A percentile compares a stretch with the other conserved stretches of the same genome.
Conservation (phyloP, 2,329 filamentous ascomycete genomes). For the Diaporthe citri region DNA sequence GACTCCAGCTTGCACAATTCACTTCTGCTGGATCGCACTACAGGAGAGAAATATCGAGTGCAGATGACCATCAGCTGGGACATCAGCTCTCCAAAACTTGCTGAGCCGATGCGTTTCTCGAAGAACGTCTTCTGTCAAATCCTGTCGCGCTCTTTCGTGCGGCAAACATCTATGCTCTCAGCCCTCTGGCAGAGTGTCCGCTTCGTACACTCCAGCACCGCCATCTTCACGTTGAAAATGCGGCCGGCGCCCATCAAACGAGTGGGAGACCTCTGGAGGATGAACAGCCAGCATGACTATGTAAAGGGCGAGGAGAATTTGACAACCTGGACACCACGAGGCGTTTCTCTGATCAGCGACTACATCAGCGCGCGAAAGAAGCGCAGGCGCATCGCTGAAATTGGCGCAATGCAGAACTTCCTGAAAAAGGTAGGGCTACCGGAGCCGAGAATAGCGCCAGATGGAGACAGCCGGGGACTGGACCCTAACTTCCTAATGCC, state of each 20-base stretch:
- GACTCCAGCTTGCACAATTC: slow-evolving; percentile 95
- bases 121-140: slow-evolving; percentile 87
- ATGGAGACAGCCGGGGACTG: slow-evolving; percentile 52
- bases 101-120: slow-evolving; percentile 89
- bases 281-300: slow-evolving; percentile 95
- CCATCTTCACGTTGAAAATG: slow-evolving; percentile 88
- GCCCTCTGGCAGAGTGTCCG: slow-evolving; percentile 87
- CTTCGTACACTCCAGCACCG: slow-evolving; percentile 87
- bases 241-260: slow-evolving; percentile 91
- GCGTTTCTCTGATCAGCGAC: slow-evolving; percentile 91
- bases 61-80: slow-evolving; percentile 92
- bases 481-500: slow-evolving; percentile 51
- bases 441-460: slow-evolving; percentile 52
- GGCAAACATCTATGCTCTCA: slow-evolving; percentile 88
- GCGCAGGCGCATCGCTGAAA: slow-evolving; percentile 79
- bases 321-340: slow-evolving; percentile 86
- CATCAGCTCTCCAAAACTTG: slow-evolving; percentile 83
- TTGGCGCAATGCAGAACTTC: slow-evolving; percentile 79
- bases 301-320: slow-evolving; percentile 95
- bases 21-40: slow-evolving; percentile 91
- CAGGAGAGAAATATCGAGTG: slow-evolving; percentile 91
- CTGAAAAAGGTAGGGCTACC: slow-evolving; percentile 70
- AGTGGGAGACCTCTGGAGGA: slow-evolving; percentile 93
- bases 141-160: slow-evolving; percentile 83
- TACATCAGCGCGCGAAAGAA: slow-evolving; percentile 82